These are phyloP conservation scores for Pestalotiopsis sp. DNA, from an alignment of 2,329 filamentous ascomycete species.

Conservation along the genomic window DNA sequence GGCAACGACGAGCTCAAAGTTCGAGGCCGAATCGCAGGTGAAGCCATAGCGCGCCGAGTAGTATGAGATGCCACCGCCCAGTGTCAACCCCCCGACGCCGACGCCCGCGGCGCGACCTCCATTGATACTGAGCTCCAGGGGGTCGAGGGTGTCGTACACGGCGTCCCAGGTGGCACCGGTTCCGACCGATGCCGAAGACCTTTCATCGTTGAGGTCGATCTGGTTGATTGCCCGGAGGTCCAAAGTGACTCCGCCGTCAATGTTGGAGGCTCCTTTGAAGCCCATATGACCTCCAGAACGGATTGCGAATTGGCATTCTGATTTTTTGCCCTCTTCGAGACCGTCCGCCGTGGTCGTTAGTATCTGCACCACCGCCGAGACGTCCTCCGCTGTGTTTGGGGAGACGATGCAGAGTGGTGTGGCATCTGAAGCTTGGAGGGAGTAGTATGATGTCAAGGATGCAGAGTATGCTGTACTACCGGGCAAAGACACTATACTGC, in stretches of 20 bases:
- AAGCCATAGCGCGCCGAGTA: constrained; percentile 16
- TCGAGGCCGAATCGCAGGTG: constrained; percentile 15
- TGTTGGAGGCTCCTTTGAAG: constrained; percentile 43
- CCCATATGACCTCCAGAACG: constrained; percentile 53
- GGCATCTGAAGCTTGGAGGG: constrained; percentile 14
- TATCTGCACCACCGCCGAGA: constrained; percentile 25
- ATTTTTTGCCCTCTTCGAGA: background rate
- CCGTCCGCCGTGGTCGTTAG: constrained; percentile 14
- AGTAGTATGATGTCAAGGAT: constrained; percentile 21
- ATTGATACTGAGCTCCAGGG: constrained; percentile 24
- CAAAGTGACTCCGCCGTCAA: constrained; percentile 39
- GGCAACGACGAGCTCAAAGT: constrained; percentile 15
- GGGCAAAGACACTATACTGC: constrained; percentile 17
- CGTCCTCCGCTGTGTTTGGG: constrained; percentile 24
- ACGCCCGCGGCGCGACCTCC: constrained; percentile 16
- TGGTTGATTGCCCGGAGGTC: constrained; percentile 41
- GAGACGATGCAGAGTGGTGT: constrained; percentile 24
- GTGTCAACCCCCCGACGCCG: constrained; percentile 15
- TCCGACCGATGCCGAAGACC: constrained; percentile 38
- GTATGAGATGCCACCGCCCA: constrained; percentile 19
- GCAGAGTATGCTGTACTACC: constrained; percentile 17
- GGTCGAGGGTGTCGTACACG: constrained; percentile 40
- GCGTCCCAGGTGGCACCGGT: constrained; percentile 44
- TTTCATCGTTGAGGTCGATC: constrained; percentile 32
- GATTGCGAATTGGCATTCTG: constrained; percentile 42